A percentile compares a stretch with the other conserved stretches of the same genome.
These are phyloP conservation scores for Vitrella brassicaformis DNA, from an alignment of 73 alveolate genomes.

Conservation along the genomic window DNA sequence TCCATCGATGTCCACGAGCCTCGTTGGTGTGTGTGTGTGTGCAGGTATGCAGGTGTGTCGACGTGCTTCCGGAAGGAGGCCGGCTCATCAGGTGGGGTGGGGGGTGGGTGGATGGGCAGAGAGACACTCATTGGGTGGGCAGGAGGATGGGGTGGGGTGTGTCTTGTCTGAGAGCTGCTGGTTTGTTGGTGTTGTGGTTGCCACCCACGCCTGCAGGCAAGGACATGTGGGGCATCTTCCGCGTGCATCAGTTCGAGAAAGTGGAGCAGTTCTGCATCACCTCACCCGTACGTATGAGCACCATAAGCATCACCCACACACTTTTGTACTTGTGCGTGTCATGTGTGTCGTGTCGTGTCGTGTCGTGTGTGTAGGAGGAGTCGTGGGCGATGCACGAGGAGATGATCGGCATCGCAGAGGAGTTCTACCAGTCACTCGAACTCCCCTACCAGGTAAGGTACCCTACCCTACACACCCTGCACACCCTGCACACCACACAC, in stretches of 20 bases:
- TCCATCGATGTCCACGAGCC: too few species aligned
- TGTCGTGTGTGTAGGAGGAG: conserved; percentile 30
- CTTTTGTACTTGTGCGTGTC: background rate
- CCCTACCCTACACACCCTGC: too few species aligned
- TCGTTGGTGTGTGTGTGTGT: background rate
- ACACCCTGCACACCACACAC: too few species aligned
- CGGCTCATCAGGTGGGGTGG: conserved; percentile 65
- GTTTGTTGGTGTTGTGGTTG: too few species aligned
- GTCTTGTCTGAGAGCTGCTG: too few species aligned
- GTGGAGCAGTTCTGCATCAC: conserved; percentile 88
- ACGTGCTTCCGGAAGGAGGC: conserved; percentile 98
- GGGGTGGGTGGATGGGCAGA: background rate
- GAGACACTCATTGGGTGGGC: too few species aligned
- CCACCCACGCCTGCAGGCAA: conserved; percentile 64
- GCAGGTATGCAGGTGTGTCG: conserved; percentile 84
- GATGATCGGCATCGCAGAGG: conserved; percentile 80
- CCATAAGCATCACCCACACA: conserved; percentile 1
- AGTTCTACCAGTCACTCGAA: conserved; percentile 73
- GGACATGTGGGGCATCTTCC: conserved; percentile 98
- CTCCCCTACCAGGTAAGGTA: conserved; percentile 80
- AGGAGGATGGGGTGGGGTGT: too few species aligned
- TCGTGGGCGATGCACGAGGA: conserved; percentile 83
- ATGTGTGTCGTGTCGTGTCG: background rate
- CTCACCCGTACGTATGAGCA: conserved; percentile 47
- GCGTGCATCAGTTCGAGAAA: conserved; percentile 98